Conservation (phyloP, 2,329 filamentous ascomycete genomes). For the Ascochyta lentis region DNA sequence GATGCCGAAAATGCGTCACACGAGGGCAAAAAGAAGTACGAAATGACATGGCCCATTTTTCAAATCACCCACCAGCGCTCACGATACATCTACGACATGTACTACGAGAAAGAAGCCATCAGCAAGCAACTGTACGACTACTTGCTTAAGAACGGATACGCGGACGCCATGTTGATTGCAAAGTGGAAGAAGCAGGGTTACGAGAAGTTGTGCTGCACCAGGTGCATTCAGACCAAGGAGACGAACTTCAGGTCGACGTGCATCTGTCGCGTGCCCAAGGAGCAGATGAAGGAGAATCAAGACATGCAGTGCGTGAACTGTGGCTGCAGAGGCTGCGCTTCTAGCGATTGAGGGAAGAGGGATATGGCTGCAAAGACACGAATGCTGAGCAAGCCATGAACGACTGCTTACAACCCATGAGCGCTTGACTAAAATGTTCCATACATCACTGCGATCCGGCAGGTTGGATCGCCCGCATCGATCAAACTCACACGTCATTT, state of each 20-base stretch:
- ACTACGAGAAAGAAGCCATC: slow-evolving; percentile 97
- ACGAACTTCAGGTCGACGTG: slow-evolving; percentile 98
- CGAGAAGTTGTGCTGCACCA: slow-evolving; percentile 95
- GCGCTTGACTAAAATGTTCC: not conserved
- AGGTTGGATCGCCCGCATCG: not conserved
- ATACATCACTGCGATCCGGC: not conserved
- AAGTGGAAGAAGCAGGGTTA: slow-evolving; percentile 99
- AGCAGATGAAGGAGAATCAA: slow-evolving; percentile 87
- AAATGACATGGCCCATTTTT: slow-evolving; percentile 96
- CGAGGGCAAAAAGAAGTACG: slow-evolving; percentile 82
- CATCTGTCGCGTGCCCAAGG: slow-evolving; percentile 91
- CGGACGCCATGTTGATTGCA: slow-evolving; percentile 92
- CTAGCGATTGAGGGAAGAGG: slow-evolving; percentile 69
- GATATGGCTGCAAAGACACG: not conserved
- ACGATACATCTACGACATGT: slow-evolving; percentile 95
- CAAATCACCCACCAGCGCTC: slow-evolving; percentile 93
- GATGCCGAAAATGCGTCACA: slow-evolving; percentile 89
- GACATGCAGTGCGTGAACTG: slow-evolving; percentile 94
- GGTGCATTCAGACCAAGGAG: slow-evolving; percentile 99
- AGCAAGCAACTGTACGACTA: slow-evolving; percentile 92
- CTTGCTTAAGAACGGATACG: slow-evolving; percentile 95
- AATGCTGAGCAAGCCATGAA: not conserved
- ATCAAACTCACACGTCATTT: not conserved
- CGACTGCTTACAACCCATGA: not conserved
- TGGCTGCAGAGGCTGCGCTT: slow-evolving; percentile 89